A percentile compares a stretch with the other conserved stretches of the same genome.
phyloP scores from a whole-genome alignment of 139 green algal species.

The Chlamydomonas applanata region DNA sequence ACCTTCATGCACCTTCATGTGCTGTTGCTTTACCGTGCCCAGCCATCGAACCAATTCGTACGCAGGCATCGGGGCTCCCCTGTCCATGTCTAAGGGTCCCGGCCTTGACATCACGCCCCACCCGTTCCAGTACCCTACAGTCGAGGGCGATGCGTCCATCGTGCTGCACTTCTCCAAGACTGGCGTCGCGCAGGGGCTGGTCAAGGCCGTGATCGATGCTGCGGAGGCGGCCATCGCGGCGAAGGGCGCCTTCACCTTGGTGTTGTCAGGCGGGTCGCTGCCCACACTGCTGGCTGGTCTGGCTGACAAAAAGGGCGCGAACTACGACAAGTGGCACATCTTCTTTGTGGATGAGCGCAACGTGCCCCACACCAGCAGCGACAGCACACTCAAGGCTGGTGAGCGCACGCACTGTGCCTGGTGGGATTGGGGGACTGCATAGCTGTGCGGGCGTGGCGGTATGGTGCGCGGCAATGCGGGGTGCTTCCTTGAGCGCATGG shows the following conservation, averaged over 20 bases:
- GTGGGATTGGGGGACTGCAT: no score
- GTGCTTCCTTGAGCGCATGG: no score
- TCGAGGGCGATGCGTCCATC: slow-evolving; percentile 40
- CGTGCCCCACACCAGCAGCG: slow-evolving; percentile 66
- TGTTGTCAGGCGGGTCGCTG: slow-evolving; percentile 79
- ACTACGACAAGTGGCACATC: slow-evolving; percentile 77
- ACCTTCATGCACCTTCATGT: no score
- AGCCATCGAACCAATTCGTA: neutral
- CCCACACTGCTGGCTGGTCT: slow-evolving; percentile 58
- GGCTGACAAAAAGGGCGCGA: slow-evolving; percentile 39
- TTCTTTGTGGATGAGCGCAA: slow-evolving; percentile 87
- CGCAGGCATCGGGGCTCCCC: slow-evolving; percentile 43
- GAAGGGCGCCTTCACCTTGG: slow-evolving; percentile 79
- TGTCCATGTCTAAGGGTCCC: slow-evolving; percentile 67
- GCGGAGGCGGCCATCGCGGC: slow-evolving; percentile 60
- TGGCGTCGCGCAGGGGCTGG: slow-evolving; percentile 46
- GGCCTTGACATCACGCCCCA: slow-evolving; percentile 55
- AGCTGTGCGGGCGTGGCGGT: no score
- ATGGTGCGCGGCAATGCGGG: no score
- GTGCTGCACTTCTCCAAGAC: slow-evolving; percentile 45
- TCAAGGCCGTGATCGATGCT: slow-evolving; percentile 46
- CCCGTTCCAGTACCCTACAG: slow-evolving; percentile 64
- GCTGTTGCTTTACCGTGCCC: no score
- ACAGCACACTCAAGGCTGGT: slow-evolving; percentile 78
- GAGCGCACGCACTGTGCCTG: no score